Percentiles rank a stretch among this genome's conserved stretches.
phyloP scores from a whole-genome alignment of 2,329 filamentous ascomycete species.

The Cadophora luteo-olivacea region DNA sequence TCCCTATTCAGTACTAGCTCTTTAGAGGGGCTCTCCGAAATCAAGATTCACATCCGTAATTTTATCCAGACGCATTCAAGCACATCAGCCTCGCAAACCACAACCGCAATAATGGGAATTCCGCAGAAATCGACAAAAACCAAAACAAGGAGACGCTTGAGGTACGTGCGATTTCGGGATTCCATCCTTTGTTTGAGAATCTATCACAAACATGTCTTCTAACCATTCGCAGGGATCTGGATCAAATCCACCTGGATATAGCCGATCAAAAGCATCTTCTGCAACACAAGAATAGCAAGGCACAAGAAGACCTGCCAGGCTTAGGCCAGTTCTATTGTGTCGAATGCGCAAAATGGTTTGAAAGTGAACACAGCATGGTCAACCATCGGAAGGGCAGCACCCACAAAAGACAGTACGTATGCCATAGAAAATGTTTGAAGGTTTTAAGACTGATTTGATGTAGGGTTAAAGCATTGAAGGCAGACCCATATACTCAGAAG shows the following conservation, averaged over 20 bases:
- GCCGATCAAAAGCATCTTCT: slow-evolving; percentile 79
- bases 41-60: neutral
- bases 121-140: slow-evolving; percentile 69
- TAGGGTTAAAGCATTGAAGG: slow-evolving; percentile 81
- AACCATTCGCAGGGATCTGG: slow-evolving; percentile 72
- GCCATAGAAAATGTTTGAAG: no score
- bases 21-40: neutral
- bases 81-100: slow-evolving; percentile 5
- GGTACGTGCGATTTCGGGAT: slow-evolving; percentile 51
- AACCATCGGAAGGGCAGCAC: slow-evolving; percentile 86
- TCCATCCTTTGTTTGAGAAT: neutral
- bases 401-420: slow-evolving; percentile 81
- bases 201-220: neutral
- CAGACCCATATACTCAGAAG: slow-evolving; percentile 86
- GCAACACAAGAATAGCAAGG: slow-evolving; percentile 79
- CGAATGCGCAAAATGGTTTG: slow-evolving; percentile 97
- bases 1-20: neutral
- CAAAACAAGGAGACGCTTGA: slow-evolving; percentile 76
- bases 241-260: slow-evolving; percentile 89
- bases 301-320: slow-evolving; percentile 84
- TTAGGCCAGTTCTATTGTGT: slow-evolving; percentile 87
- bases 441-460: slow-evolving; percentile 16
- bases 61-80: neutral
- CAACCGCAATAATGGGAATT: slow-evolving; percentile 65
- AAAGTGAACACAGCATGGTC: slow-evolving; percentile 77